Evolutionary conservation across 495 filamentous ascomycete genomes (phyloP), one percentile per base, ranked within the genome.

Genomic region (Cercophora newfieldiana): DNA sequence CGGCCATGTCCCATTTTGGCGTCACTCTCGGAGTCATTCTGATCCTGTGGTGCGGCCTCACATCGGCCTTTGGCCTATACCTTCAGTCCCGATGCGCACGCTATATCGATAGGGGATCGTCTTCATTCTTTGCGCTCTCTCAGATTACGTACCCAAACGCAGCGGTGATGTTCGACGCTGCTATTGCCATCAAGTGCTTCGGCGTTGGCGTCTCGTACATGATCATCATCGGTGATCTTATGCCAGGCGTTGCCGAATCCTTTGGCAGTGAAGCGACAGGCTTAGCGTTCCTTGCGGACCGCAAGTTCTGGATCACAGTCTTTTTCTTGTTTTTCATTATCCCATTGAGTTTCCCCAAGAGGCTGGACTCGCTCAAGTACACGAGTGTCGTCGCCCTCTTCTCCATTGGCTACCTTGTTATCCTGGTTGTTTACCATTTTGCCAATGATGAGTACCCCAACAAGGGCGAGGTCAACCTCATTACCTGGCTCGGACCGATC

Each of bases 141-240:
- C 95, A 99, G 74, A 82, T 98, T 48, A 98, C 95, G 21, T 98
- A 98, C 72, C 95, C 95, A 1, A 97, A 97, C 77, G 94, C 95
- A 0, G 92, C 95, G 3, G 91, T 99, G 29, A 81, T 98, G 28
- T 99, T 99, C 78, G 95, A 99, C 79, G 90, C 89, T 3, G 95
- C 95, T 0, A 99, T 99, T 72, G 92, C 94, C 7, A 91, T 99
- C 72, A 99, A 99, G 73, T 99, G 95, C 74, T 98, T 98, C 78
- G 95, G 86, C n/a, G 95, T 99, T 19, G 96, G 90, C 7, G 90
- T 98, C 49, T 96, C 93, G 74, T 99, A 99, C 77, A 86, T 99
- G 69, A 99, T 98, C 67, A 97, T 99, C 69, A 98, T 99, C 69
- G 95, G 95, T 19, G 95, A 99, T 73, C 81, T 99, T 68, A 99